These are phyloP conservation scores for Arabidopsis hybrid DNA, from an alignment of 441 rosid species.

Conservation along the genomic window DNA sequence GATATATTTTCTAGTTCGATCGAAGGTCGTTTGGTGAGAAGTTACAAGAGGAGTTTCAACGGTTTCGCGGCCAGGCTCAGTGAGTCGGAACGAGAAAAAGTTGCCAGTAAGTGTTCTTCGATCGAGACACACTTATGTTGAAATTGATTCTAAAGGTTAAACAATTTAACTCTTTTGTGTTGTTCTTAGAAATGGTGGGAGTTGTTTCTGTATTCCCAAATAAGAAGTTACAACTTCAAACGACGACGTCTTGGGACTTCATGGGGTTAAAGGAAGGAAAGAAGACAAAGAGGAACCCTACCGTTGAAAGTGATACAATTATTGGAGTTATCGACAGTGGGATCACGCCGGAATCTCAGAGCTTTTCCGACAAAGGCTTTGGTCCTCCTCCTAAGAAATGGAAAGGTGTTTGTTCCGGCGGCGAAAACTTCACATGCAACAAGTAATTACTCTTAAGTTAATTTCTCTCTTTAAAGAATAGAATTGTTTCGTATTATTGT, in stretches of 20 bases:
- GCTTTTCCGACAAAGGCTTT: conserved; percentile 52
- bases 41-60: conserved; percentile 55
- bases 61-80: conserved; percentile 36
- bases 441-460: conserved; percentile 45
- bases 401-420: conserved; percentile 61
- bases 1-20: conserved; percentile 4
- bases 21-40: conserved; percentile 50
- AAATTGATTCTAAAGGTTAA: background rate
- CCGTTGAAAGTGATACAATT: conserved; percentile 42
- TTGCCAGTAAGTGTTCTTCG: conserved; percentile 26
- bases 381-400: conserved; percentile 68
- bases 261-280: conserved; percentile 38
- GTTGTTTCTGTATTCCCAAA: conserved; percentile 47
- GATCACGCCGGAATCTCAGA: conserved; percentile 60
- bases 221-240: conserved; percentile 22
- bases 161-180: background rate
- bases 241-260: conserved; percentile 44
- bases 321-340: conserved; percentile 66
- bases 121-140: background rate
- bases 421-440: conserved; percentile 63
- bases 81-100: conserved; percentile 19
- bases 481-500: too few relatives aligned
- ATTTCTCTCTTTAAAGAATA: background rate
- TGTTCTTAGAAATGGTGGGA: conserved; percentile 40
- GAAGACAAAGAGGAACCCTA: background rate